phyloP scores from a whole-genome alignment of 208 protist species.

The Wallacemonas collosoma region DNA sequence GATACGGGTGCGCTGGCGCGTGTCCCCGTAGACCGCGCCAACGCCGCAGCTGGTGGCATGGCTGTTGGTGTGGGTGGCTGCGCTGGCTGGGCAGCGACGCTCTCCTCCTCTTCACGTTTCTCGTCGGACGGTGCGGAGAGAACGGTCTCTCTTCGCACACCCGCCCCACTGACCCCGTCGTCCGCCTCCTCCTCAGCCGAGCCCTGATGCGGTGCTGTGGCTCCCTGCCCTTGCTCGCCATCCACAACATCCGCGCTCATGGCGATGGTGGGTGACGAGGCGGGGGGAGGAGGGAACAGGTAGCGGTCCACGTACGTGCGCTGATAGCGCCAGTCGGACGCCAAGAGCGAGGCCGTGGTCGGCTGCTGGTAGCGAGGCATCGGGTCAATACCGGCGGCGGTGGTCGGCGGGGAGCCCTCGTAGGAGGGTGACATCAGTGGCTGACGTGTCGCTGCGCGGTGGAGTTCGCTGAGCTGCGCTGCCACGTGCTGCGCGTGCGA shows the following conservation, averaged over 20 bases:
- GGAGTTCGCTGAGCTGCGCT: constrained; percentile 1
- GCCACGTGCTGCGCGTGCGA: neutral
- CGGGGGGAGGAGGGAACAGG: constrained; percentile 30
- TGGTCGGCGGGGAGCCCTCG: neutral
- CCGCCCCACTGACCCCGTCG: neutral
- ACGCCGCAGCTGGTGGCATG: neutral
- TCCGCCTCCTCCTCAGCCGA: neutral
- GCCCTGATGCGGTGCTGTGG: neutral
- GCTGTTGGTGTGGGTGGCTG: neutral
- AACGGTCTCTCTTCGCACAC: neutral
- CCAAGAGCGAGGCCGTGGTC: constrained; percentile 61
- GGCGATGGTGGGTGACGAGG: neutral
- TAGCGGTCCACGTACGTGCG: constrained; percentile 65
- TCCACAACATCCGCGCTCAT: neutral
- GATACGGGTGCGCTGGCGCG: neutral
- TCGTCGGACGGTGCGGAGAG: too few species aligned
- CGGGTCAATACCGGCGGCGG: constrained; percentile 5
- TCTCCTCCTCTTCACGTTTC: too few species aligned
- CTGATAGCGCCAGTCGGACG: constrained; percentile 77
- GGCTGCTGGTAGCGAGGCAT: constrained; percentile 43
- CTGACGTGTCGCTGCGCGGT: neutral
- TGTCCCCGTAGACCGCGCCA: neutral
- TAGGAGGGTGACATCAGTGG: neutral
- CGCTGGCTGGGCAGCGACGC: neutral
- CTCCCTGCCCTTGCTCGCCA: neutral